phyloP scores from a whole-genome alignment of 257 asterid genomes.

The Thymus mandschuricus region DNA sequence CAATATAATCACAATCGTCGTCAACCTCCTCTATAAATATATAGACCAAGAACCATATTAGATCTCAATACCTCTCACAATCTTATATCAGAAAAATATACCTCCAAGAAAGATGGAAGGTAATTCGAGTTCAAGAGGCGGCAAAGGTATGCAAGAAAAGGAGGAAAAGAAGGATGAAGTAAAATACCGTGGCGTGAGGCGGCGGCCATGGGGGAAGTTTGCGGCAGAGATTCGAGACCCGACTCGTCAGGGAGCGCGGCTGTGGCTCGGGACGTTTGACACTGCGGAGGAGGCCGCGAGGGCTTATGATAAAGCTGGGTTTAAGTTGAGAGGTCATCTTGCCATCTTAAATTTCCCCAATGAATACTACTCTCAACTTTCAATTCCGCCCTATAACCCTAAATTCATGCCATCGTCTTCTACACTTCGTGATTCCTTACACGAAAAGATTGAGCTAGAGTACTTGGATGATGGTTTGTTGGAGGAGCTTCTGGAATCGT shows the following conservation, averaged over 20 bases:
- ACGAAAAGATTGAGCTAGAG: constrained; percentile 57
- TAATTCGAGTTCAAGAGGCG: constrained; percentile 48
- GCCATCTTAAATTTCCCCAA: constrained; percentile 60
- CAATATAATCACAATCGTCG: constrained; percentile 21
- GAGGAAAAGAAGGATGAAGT: constrained; percentile 48
- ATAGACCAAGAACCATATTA: constrained; percentile 3
- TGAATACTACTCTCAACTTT: constrained; percentile 58
- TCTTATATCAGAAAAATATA: not conserved
- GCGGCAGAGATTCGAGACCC: constrained; percentile 84
- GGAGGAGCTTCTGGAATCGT: constrained; percentile 59
- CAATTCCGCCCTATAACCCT: constrained; percentile 52
- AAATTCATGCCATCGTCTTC: constrained; percentile 31
- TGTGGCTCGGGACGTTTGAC: constrained; percentile 75
- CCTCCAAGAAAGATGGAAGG: constrained; percentile 46
- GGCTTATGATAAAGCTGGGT: constrained; percentile 58
- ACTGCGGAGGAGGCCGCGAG: constrained; percentile 71
- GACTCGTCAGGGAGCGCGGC: constrained; percentile 48
- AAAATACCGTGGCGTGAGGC: constrained; percentile 59
- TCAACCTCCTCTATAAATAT: constrained; percentile 13
- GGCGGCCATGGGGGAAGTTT: constrained; percentile 69
- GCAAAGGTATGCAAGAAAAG: constrained; percentile 54
- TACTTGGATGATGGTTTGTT: constrained; percentile 52
- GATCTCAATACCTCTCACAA: not conserved
- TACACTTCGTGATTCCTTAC: not conserved
- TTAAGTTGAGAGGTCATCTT: constrained; percentile 58